Percentiles rank a stretch among this genome's conserved stretches.
Conservation (phyloP, 1,139 yeast genomes). For the Pichia kudriavzevii region DNA sequence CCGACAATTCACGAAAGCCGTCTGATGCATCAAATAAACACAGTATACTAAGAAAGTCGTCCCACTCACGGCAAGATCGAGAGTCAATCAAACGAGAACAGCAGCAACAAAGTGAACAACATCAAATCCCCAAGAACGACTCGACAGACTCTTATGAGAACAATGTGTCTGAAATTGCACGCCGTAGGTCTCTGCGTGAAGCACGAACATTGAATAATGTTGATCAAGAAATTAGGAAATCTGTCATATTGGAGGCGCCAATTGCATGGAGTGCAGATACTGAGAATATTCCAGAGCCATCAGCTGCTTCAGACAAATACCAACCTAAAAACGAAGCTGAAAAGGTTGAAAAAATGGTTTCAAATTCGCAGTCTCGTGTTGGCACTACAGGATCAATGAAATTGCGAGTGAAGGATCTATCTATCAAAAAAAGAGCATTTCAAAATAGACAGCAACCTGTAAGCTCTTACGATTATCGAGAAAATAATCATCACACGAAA, state of each 20-base stretch:
- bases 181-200: slow-evolving; percentile 69
- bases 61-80: background rate
- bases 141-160: slow-evolving; percentile 19
- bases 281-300: slow-evolving; percentile 17
- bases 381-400: slow-evolving; percentile 11
- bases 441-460: background rate
- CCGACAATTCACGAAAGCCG: too few species aligned
- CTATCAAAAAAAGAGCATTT: background rate
- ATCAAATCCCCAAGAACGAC: too few species aligned
- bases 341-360: background rate
- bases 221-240: slow-evolving; percentile 43
- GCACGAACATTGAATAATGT: slow-evolving; percentile 38
- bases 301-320: slow-evolving; percentile 1
- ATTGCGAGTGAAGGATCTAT: slow-evolving; percentile 7
- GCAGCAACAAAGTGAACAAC: background rate
- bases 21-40: background rate
- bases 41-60: background rate
- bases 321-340: background rate
- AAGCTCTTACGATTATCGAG: background rate
- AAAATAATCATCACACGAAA: background rate
- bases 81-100: background rate
- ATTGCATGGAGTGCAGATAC: slow-evolving; percentile 27
- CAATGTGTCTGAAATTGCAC: slow-evolving; percentile 61
- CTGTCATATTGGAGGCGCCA: slow-evolving; percentile 39
- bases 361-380: background rate